Evolutionary conservation across 257 asterid genomes (phyloP), one percentile per base, ranked within the genome.

Genomic region (Solanum pimpinellifolium): DNA sequence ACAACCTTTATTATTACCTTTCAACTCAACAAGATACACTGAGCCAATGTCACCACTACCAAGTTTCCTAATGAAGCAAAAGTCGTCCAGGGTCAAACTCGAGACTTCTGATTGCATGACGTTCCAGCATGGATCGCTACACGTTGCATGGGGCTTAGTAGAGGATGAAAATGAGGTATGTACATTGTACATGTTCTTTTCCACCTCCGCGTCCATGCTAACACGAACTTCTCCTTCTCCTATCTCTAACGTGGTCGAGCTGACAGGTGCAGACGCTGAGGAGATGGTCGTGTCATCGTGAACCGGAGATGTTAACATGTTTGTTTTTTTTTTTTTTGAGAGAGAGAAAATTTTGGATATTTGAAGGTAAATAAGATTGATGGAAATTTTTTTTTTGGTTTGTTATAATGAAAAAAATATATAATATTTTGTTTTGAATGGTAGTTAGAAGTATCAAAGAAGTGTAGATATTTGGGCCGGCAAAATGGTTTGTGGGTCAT

Each of bases 31-130:
- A 12, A 93, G 93, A 88, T 95, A 95, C 68, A 94, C 96, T 1
- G 93, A 92, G 29, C 96, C 95, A 33, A 94, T 95, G 87, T 94
- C 98, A 47, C 97, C 98, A 33, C 93, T 92, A 72, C 98, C 98
- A 4, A 95, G 90, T 86, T 90, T 92, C n/a, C 88, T 91, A 52
- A 94, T 44, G 87, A 94, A 94, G 88, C 68, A 10, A 10, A 95
- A 73, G 86, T 95, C 95, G 6, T 93, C 92, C 4, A 93, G 88
- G 70, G 75, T 69, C 85, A 95, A 88, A 85, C 70, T 88, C 84
- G 33, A 37, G 10, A 59, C 56, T 47, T 77, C 70, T n/a, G 90
- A 73, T 20, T 88, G 85, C 56, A 89, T 88, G 31, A 90, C 89
- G 11, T 68, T 80, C 90, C 89, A 85, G 7, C 66, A 84, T 29